Evolutionary conservation across 2,329 filamentous ascomycete species (phyloP), one percentile per base, ranked within the genome.

Genomic region (Akanthomyces muscarius): DNA sequence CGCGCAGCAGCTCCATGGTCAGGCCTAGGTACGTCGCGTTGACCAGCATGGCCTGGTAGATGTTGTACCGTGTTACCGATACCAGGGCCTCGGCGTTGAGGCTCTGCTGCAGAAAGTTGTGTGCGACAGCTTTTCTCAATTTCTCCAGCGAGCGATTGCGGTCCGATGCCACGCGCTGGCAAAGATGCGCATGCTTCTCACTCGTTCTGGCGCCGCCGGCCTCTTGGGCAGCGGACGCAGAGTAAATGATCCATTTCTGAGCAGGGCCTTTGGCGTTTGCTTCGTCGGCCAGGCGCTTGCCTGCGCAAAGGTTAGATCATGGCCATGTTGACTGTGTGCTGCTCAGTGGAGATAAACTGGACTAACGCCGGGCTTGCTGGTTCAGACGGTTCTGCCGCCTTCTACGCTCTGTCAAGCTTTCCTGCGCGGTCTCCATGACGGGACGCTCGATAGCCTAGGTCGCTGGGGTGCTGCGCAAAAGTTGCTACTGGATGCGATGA

Each of bases 321-420:
- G 50, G 33, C 33, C 33, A 36, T 36, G 33, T 36, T 36, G 11
- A 1, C 11, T 8, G 33, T 13, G 5, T 36, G 5, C 33, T 8
- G 33, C 4, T 11, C 8, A 4, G 5, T 8, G 47, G 51, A 53
- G 36, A 62, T 65, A 62, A 62, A 55, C 21, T 50, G 30, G 21
- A 65, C 65, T 62, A 30, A 66, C 65, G 64, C 5, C 65, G 63
- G 10, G 63, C 61, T n/a, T 61, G 61, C 45, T 66, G 65, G 16
- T 62, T 66, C 2, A 66, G 28, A 3, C 65, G 53, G 21, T 66
- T 66, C 42, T 66, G 65, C 28, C 65, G 33, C 21, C 44, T 66
- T 28, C 65, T 62, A 28, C 65, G 57, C 13, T 53, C 61, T 36
- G 33, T 36, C 33, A 7, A 36, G 33, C 33, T 36, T 36, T 36